Evolutionary conservation across 2,329 filamentous ascomycete genomes (phyloP).

Genomic region (Chrysoporthe austroafricana): DNA sequence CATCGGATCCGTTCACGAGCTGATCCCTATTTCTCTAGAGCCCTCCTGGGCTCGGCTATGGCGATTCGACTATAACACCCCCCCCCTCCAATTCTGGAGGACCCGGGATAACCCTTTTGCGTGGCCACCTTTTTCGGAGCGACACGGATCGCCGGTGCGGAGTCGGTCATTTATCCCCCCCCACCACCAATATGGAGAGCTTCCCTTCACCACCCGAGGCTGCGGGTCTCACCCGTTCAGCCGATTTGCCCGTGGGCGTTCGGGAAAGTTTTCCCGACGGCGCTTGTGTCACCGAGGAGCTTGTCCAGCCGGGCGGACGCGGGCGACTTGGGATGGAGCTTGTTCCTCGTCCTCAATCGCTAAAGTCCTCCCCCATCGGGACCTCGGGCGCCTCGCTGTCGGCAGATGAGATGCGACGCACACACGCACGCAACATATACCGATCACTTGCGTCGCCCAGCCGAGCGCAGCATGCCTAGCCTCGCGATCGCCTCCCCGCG

Average conservation of each 20-base stretch:
- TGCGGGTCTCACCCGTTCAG: not conserved
- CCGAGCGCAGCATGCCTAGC: not conserved
- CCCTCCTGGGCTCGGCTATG: constrained; percentile 1
- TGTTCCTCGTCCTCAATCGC: not conserved
- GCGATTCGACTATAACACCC: constrained; percentile 7
- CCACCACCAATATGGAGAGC: not conserved
- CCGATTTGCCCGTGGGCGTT: not conserved
- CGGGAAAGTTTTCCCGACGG: constrained; percentile 2
- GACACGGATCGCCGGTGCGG: constrained; percentile 21
- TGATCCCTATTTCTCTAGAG: constrained; percentile 16
- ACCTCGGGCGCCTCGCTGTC: not conserved
- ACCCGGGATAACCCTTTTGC: constrained; percentile 7
- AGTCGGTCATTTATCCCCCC: constrained; percentile 5
- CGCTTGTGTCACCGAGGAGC: not conserved
- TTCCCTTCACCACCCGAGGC: not conserved
- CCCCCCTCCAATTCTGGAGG: constrained; percentile 2
- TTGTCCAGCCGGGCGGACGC: not conserved
- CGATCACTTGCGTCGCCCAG: not conserved
- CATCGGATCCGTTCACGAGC: constrained; percentile 22
- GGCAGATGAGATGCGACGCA: not conserved
- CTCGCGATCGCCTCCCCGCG: not conserved
- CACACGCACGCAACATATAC: not conserved
- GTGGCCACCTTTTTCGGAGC: not conserved
- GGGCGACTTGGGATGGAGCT: not conserved
- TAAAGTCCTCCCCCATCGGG: not conserved